phyloP scores from a whole-genome alignment of 2,329 filamentous ascomycete species.

The Dryadomyces sulphureus region DNA sequence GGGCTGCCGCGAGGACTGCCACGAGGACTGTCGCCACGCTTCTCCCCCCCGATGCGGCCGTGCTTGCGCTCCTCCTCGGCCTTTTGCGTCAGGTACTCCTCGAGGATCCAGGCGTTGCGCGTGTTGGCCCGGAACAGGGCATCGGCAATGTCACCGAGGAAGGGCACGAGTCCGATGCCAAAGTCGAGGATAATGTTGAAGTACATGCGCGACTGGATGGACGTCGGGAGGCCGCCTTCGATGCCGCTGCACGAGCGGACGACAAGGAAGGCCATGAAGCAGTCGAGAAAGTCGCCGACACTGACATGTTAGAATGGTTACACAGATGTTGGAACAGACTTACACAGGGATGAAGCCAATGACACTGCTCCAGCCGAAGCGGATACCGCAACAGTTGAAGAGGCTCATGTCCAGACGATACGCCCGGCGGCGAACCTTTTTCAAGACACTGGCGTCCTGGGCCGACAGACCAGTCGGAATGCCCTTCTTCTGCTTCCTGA shows the following conservation, averaged over 20 bases:
- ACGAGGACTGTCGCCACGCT: background rate
- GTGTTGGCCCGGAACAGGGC: slow-evolving; percentile 63
- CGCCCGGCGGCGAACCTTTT: slow-evolving; percentile 70
- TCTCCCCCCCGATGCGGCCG: background rate
- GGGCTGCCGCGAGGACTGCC: background rate
- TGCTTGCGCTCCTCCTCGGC: slow-evolving; percentile 37
- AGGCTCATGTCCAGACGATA: slow-evolving; percentile 76
- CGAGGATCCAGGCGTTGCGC: slow-evolving; percentile 46
- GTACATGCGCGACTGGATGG: slow-evolving; percentile 56
- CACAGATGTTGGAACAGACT: slow-evolving; percentile 21
- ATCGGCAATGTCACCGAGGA: slow-evolving; percentile 63
- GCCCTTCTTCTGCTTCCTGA: slow-evolving; percentile 74
- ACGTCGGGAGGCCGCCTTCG: slow-evolving; percentile 56
- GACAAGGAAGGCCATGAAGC: slow-evolving; percentile 60
- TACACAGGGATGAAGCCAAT: slow-evolving; percentile 73
- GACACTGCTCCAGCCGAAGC: slow-evolving; percentile 79
- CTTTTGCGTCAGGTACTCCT: slow-evolving; percentile 49
- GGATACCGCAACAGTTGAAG: slow-evolving; percentile 66
- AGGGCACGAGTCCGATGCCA: slow-evolving; percentile 55
- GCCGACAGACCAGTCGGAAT: slow-evolving; percentile 69
- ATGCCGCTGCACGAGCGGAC: slow-evolving; percentile 57
- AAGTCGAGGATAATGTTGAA: slow-evolving; percentile 68
- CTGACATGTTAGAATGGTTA: slow-evolving; percentile 25
- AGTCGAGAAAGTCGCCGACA: slow-evolving; percentile 61
- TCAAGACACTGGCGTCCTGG: slow-evolving; percentile 70